Conservation (phyloP, 164 flowering plant genomes). For the Kalanchoe fedtschenkoi region DNA sequence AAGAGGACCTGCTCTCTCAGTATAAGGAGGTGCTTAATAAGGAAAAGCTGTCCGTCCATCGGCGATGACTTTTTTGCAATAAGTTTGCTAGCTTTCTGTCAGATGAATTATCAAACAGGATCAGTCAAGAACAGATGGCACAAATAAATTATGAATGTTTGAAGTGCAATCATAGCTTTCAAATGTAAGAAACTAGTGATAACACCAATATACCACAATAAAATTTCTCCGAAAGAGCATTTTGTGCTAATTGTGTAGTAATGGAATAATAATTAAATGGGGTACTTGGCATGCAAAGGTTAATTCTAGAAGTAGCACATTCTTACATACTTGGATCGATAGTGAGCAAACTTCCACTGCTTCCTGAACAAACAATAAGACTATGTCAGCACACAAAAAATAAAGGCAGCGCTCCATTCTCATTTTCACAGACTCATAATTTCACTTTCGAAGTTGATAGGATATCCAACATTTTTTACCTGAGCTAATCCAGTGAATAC, state of each 20-base stretch:
- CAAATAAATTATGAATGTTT: not conserved
- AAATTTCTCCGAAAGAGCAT: not conserved
- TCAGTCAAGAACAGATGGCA: not conserved
- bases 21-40: slow-evolving; percentile 82
- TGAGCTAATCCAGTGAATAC: slow-evolving; percentile 99
- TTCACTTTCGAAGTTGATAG: not conserved
- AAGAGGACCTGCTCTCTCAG: slow-evolving; percentile 77
- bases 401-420: not conserved
- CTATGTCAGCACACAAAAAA: slow-evolving; percentile 6
- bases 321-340: slow-evolving; percentile 50
- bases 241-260: not conserved
- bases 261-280: not conserved
- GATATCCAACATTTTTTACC: slow-evolving; percentile 28
- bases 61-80: slow-evolving; percentile 64
- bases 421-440: not conserved
- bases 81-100: slow-evolving; percentile 89
- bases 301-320: not conserved
- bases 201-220: not conserved
- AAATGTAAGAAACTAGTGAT: not conserved
- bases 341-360: slow-evolving; percentile 85
- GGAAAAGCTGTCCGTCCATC: slow-evolving; percentile 95
- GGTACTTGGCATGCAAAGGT: not conserved
- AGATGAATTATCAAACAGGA: slow-evolving; percentile 7
- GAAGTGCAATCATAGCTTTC: not conserved
- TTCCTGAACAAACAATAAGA: slow-evolving; percentile 46